Evolutionary conservation across 306 rosid species (phyloP).

Genomic region (Cucurbita pepo): DNA sequence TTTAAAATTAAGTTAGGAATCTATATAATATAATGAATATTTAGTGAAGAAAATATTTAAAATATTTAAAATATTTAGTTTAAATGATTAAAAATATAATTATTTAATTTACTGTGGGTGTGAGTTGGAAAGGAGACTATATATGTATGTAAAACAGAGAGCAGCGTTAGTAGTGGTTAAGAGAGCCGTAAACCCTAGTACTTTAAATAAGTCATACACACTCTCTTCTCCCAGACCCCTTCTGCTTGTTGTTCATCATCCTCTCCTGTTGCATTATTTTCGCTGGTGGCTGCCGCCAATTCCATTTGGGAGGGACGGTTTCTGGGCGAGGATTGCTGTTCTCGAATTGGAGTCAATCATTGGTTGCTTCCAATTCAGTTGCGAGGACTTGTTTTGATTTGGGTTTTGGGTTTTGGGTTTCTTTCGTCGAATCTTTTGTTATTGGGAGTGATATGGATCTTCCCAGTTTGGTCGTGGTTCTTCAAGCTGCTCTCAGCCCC

Average conservation of each 20-base stretch:
- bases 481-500: conserved; percentile 88
- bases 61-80: too few relatives aligned
- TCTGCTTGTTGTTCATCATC: conserved; percentile 8
- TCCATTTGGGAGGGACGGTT: background rate
- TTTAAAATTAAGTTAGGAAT: too few relatives aligned
- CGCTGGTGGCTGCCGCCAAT: background rate
- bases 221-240: background rate
- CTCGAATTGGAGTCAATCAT: conserved; percentile 11
- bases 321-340: background rate
- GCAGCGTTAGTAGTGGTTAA: background rate
- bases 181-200: conserved; percentile 55
- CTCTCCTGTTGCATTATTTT: conserved; percentile 1
- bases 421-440: background rate
- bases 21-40: too few relatives aligned
- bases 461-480: conserved; percentile 42
- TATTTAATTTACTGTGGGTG: too few relatives aligned
- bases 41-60: too few relatives aligned
- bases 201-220: conserved; percentile 35
- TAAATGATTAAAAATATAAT: too few relatives aligned
- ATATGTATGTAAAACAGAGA: background rate
- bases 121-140: too few relatives aligned
- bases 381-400: background rate
- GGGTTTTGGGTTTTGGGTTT: background rate
- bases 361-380: background rate
- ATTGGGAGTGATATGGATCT: conserved; percentile 46